Conservation (phyloP, 169 alveolate species). For the Plasmodium berghei region DNA sequence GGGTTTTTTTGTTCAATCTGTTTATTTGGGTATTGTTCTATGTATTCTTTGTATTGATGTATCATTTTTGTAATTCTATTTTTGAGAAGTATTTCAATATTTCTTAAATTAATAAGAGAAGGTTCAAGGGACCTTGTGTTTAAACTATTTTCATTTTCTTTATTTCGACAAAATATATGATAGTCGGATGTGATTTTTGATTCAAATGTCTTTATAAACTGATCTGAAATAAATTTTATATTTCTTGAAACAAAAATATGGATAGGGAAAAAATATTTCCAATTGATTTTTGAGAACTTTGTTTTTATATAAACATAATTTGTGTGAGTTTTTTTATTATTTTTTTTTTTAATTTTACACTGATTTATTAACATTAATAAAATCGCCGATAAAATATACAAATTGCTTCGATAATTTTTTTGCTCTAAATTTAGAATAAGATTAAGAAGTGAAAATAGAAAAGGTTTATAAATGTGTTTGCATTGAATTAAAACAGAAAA, state of each 20-base stretch:
- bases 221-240: background rate
- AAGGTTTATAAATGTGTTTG: constrained; percentile 18
- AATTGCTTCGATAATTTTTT: background rate
- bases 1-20: background rate
- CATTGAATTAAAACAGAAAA: constrained; percentile 23
- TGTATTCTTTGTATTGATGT: background rate
- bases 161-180: too few relatives aligned
- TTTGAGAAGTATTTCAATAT: background rate
- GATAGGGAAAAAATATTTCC: constrained; percentile 33
- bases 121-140: background rate
- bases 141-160: background rate
- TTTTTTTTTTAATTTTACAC: constrained; percentile 10
- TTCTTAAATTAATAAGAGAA: background rate
- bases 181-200: too few relatives aligned
- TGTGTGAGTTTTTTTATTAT: background rate
- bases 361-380: constrained; percentile 14
- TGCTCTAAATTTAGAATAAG: background rate
- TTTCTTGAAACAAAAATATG: constrained; percentile 1
- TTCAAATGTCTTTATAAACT: too few relatives aligned
- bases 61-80: background rate
- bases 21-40: background rate
- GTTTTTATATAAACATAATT: constrained; percentile 5
- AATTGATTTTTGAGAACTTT: constrained; percentile 5
- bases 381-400: constrained; percentile 17
- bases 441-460: background rate